phyloP scores from a whole-genome alignment of 1,139 yeast species.

The Lizanozyma gosingica region DNA sequence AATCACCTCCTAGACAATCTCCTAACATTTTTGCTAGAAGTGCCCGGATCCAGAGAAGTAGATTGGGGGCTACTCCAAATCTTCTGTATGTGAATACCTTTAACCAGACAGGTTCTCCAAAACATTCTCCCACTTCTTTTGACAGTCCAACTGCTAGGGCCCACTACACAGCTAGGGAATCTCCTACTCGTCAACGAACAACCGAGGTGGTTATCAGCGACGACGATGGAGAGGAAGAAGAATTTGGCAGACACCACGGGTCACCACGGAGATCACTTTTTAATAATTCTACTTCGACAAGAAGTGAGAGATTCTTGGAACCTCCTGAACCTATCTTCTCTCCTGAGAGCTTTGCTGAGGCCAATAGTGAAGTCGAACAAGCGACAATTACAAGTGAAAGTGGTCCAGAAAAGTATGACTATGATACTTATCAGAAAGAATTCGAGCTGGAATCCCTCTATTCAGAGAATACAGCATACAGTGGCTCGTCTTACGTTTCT shows the following conservation, averaged over 20 bases:
- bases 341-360: conserved; percentile 54
- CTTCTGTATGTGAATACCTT: conserved; percentile 1
- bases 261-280: conserved; percentile 23
- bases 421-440: conserved; percentile 29
- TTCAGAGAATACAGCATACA: conserved; percentile 30
- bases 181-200: conserved; percentile 51
- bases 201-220: conserved; percentile 40
- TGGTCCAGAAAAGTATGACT: conserved; percentile 19
- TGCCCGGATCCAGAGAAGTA: conserved; percentile 20
- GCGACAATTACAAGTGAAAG: conserved; percentile 15
- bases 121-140: not conserved
- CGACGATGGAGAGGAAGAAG: conserved; percentile 28
- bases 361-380: conserved; percentile 29
- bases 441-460: conserved; percentile 27
- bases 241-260: conserved; percentile 11
- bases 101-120: conserved; percentile 1
- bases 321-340: conserved; percentile 62
- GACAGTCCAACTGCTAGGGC: conserved; percentile 36
- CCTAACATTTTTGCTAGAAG: conserved; percentile 40
- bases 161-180: conserved; percentile 51
- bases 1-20: conserved; percentile 23
- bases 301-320: conserved; percentile 44
- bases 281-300: conserved; percentile 18
- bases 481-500: conserved; percentile 22
- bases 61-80: conserved; percentile 15